Evolutionary conservation across 164 flowering plant species (phyloP).

Genomic region (Aristolochia contorta): DNA sequence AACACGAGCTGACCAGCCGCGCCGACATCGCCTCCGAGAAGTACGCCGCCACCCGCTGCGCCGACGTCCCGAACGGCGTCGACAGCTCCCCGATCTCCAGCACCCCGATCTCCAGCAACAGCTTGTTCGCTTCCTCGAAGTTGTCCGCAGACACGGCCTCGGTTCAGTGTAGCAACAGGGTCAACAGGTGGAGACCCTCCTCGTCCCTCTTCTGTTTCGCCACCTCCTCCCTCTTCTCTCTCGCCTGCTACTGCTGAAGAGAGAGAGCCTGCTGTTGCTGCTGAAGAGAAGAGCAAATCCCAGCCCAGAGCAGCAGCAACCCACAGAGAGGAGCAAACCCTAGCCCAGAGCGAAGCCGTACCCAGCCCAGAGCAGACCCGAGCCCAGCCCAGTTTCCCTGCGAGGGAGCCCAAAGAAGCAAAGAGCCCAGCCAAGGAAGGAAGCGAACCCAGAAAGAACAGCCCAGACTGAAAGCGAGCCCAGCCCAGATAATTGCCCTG

Average conservation of each 20-base stretch:
- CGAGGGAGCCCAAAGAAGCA: no score
- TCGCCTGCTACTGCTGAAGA: constrained; percentile 3
- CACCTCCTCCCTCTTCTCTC: constrained; percentile 44
- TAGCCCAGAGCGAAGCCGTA: no score
- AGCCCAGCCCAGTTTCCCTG: no score
- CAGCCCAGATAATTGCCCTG: no score
- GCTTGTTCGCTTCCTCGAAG: constrained; percentile 66
- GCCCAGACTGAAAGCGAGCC: no score
- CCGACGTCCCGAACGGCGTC: constrained; percentile 88
- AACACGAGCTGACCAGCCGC: constrained; percentile 63
- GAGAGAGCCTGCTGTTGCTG: constrained; percentile 5
- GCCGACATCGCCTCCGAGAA: constrained; percentile 98
- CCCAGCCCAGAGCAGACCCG: no score
- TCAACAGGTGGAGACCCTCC: constrained; percentile 81
- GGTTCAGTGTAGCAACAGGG: constrained; percentile 85
- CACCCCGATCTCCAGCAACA: no score
- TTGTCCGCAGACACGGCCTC: constrained; percentile 84
- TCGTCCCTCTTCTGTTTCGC: constrained; percentile 64
- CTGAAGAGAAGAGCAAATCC: no score
- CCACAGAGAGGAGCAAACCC: no score
- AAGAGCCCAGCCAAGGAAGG: no score
- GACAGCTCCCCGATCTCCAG: constrained; percentile 80
- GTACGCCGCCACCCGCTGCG: constrained; percentile 93
- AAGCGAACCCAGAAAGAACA: no score
- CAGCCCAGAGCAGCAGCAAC: no score